A percentile compares a stretch with the other conserved stretches of the same genome.
Conservation (phyloP, 2,329 filamentous ascomycete species). For the Falciphora oryzae region DNA sequence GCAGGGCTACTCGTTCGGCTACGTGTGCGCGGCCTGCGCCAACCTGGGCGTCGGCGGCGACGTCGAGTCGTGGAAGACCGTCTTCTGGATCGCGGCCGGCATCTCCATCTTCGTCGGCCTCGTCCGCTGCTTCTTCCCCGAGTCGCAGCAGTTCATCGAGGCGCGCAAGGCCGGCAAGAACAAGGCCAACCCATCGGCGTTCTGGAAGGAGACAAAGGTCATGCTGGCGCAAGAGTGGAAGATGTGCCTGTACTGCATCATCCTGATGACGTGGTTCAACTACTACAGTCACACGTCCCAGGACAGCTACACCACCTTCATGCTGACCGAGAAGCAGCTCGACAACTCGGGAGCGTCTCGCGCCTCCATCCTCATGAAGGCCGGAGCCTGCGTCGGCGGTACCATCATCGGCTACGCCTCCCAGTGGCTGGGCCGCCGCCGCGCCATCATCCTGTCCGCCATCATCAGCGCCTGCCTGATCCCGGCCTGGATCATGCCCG, state of each 20-base stretch:
- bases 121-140: slow-evolving; percentile 63
- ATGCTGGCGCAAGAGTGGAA: slow-evolving; percentile 14
- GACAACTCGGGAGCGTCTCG: slow-evolving; percentile 57
- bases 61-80: slow-evolving; percentile 62
- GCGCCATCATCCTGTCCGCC: slow-evolving; percentile 57
- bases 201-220: slow-evolving; percentile 11
- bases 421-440: slow-evolving; percentile 68
- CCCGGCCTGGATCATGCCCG: slow-evolving; percentile 64
- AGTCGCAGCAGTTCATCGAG: slow-evolving; percentile 69
- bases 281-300: slow-evolving; percentile 72
- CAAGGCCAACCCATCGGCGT: slow-evolving; percentile 8
- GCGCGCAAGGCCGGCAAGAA: slow-evolving; percentile 34
- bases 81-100: slow-evolving; percentile 66
- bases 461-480: slow-evolving; percentile 57
- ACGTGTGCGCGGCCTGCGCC: slow-evolving; percentile 61
- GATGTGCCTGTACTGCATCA: slow-evolving; percentile 67
- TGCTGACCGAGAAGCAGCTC: slow-evolving; percentile 67
- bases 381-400: slow-evolving; percentile 68
- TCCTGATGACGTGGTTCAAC: slow-evolving; percentile 66
- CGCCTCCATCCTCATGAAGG: slow-evolving; percentile 79
- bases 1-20: slow-evolving; percentile 76
- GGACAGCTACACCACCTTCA: slow-evolving; percentile 77
- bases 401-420: slow-evolving; percentile 68
- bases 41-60: slow-evolving; percentile 54
- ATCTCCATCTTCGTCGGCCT: slow-evolving; percentile 64